Evolutionary conservation across 2,329 filamentous ascomycete genomes (phyloP), one percentile per base, ranked within the genome.

Genomic region (Septoria petroselini): DNA sequence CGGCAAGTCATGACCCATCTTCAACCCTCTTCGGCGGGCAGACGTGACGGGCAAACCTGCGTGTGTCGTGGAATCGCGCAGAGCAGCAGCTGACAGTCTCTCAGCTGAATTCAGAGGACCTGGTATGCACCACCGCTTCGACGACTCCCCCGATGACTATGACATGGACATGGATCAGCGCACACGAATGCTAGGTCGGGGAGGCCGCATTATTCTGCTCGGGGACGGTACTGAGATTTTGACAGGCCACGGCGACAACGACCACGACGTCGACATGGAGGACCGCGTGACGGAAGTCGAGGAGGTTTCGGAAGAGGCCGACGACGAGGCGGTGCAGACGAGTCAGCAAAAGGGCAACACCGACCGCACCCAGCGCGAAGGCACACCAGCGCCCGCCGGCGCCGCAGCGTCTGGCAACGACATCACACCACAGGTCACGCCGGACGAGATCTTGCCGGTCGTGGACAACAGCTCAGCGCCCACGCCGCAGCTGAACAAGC

Each of bases 161-260:
- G 85, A 89, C 68, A 77, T 86, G 72, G 84, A 89, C 64, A 77
- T 82, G 70, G 83, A 86, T 64, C 79, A 80, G 69, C 73, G 76
- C 61, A 85, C 86, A 65, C 81, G 82, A 58, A 74, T 81, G 62
- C 76, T 83, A 70, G 85, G 84, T 68, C 82, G 82, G 70, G 74
- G 76, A 52, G 89, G 90, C 62, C 84, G 91, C 63, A 90, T 96
- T 70, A 97, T 97, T 70, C 84, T 95, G 68, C 81, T 98, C 62
- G 91, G 91, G 60, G 91, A 97, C 75, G 93, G 91, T 64, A 95
- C 89, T 65, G 91, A 96, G 76, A 83, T 95, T 68, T 77, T 91
- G 65, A 89, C 88, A 61, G 89, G 93, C 71, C 68, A 84, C 90
- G 71, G 50, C 50, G 63, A 64, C 41, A 52, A 65, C 41, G 65